phyloP scores from a whole-genome alignment of 23 red algal genomes.

The Gracilaria gracilis region DNA sequence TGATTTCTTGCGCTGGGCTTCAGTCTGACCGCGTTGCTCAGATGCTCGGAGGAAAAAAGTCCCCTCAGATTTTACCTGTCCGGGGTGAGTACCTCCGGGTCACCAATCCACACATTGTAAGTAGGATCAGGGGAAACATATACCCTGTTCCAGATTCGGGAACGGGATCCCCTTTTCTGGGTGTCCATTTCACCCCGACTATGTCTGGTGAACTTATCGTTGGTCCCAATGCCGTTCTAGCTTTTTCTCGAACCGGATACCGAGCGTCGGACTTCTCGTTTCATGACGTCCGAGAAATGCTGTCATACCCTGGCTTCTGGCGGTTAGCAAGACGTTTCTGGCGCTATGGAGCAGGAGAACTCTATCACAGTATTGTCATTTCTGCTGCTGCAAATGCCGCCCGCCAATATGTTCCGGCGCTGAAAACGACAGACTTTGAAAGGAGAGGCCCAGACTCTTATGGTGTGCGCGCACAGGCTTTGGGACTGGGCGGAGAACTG shows the following conservation, averaged over 20 bases:
- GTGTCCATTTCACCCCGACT: conserved; percentile 90
- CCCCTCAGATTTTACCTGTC: conserved; percentile 81
- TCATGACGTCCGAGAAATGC: conserved; percentile 42
- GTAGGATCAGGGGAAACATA: conserved; percentile 51
- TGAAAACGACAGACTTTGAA: conserved; percentile 38
- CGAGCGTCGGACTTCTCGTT: neutral
- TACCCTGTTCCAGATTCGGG: conserved; percentile 86
- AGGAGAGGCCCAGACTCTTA: conserved; percentile 17
- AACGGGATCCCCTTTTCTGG: conserved; percentile 74
- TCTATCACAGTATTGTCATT: conserved; percentile 47
- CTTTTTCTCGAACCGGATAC: conserved; percentile 65
- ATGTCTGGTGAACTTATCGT: conserved; percentile 79
- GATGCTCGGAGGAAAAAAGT: conserved; percentile 40
- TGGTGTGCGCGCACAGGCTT: conserved; percentile 84
- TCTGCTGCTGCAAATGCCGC: conserved; percentile 38
- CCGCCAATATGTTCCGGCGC: conserved; percentile 36
- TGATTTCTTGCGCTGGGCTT: conserved; percentile 80
- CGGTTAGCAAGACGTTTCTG: conserved; percentile 36
- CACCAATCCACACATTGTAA: conserved; percentile 47
- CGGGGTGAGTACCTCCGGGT: conserved; percentile 80
- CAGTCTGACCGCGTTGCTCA: conserved; percentile 55
- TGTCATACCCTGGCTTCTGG: conserved; percentile 72
- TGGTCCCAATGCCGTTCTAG: conserved; percentile 78
- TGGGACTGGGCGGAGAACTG: conserved; percentile 68
- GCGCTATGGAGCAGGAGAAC: conserved; percentile 43